These are phyloP conservation scores for Ophidiomyces ophidiicola DNA, from an alignment of 2,329 filamentous ascomycete genomes.

Conservation along the genomic window DNA sequence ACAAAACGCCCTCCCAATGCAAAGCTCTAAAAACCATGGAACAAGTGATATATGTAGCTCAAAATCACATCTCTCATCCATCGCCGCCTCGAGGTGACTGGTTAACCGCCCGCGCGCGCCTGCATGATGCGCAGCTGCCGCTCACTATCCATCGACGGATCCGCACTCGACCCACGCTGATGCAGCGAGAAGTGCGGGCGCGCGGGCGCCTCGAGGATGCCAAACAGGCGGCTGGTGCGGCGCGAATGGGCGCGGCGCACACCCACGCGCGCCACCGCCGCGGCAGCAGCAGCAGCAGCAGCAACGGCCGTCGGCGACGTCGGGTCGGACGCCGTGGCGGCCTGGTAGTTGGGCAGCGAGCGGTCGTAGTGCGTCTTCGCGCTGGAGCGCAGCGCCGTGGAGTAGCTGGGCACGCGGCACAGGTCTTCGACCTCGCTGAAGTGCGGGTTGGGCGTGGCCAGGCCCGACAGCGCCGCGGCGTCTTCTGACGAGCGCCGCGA, in stretches of 20 bases:
- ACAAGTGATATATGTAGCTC: too few relatives aligned
- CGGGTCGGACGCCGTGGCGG: constrained; percentile 21
- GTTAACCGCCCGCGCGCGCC: constrained; percentile 22
- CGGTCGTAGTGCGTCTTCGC: constrained; percentile 43
- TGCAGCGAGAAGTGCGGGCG: constrained; percentile 20
- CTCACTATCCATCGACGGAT: constrained; percentile 27
- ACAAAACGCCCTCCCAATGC: too few relatives aligned
- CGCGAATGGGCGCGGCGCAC: not conserved
- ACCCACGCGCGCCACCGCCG: not conserved
- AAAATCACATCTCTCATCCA: too few relatives aligned
- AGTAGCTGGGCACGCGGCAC: constrained; percentile 65
- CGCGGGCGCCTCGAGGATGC: constrained; percentile 12
- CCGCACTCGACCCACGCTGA: constrained; percentile 19
- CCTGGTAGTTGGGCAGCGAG: constrained; percentile 54
- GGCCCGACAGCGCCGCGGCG: constrained; percentile 34
- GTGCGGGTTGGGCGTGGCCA: constrained; percentile 32
- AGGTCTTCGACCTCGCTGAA: constrained; percentile 51
- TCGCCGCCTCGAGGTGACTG: constrained; percentile 3
- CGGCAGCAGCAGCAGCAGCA: constrained; percentile 27
- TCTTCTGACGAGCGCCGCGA: constrained; percentile 40
- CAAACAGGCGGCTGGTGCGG: constrained; percentile 5
- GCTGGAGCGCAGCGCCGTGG: constrained; percentile 57
- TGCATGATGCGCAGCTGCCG: constrained; percentile 31
- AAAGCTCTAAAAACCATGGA: too few relatives aligned
- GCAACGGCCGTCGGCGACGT: not conserved